phyloP scores from a whole-genome alignment of 805 yeast species.

The Martiniozyma abietophila region DNA sequence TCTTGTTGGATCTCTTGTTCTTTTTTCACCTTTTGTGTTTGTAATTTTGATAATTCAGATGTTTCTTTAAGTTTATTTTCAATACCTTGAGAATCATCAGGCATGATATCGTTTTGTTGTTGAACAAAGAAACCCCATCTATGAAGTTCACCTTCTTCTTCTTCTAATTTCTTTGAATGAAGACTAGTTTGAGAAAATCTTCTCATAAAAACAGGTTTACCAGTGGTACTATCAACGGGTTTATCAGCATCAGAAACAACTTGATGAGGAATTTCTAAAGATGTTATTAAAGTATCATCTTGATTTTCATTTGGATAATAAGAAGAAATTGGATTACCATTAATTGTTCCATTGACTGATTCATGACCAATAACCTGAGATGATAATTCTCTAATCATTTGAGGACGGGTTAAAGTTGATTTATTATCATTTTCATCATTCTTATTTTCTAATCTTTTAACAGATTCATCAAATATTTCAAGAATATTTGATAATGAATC shows the following conservation, averaged over 20 bases:
- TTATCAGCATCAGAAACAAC: slow-evolving; percentile 60
- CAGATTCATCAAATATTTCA: slow-evolving; percentile 31
- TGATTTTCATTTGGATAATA: slow-evolving; percentile 24
- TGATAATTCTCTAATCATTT: slow-evolving; percentile 21
- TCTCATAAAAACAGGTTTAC: slow-evolving; percentile 59
- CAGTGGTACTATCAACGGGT: slow-evolving; percentile 61
- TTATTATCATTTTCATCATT: not conserved
- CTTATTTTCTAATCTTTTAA: slow-evolving; percentile 4
- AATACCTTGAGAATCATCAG: slow-evolving; percentile 15
- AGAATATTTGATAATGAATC: slow-evolving; percentile 44
- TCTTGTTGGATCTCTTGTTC: slow-evolving; percentile 6
- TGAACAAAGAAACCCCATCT: slow-evolving; percentile 77
- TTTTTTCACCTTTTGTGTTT: not conserved
- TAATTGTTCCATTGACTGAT: slow-evolving; percentile 40
- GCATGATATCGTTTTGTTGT: slow-evolving; percentile 36
- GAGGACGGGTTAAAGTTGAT: slow-evolving; percentile 16
- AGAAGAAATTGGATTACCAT: slow-evolving; percentile 44
- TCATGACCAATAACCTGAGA: slow-evolving; percentile 34
- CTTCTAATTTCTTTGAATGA: slow-evolving; percentile 70
- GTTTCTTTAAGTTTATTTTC: slow-evolving; percentile 1
- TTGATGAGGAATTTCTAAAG: slow-evolving; percentile 44
- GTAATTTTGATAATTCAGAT: not conserved
- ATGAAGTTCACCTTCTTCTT: slow-evolving; percentile 89
- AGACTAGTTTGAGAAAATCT: slow-evolving; percentile 55
- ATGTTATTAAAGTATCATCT: slow-evolving; percentile 5